Base-by-base conservation (phyloP, 2,329 filamentous ascomycete species). In the Venturia carpophila region DNA sequence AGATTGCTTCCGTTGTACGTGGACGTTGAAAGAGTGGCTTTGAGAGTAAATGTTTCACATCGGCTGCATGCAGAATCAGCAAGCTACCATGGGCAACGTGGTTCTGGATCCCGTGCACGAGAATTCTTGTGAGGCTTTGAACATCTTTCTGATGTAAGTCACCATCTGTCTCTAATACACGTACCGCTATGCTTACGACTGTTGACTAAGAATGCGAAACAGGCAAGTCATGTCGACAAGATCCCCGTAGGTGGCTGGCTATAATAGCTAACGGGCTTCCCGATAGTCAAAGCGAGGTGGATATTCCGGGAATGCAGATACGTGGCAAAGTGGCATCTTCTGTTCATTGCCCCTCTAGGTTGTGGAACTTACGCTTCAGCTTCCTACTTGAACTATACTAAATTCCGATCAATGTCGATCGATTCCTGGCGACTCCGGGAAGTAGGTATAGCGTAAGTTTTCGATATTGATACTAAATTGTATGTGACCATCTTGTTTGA, bases 1-100 rank as follows among this genome's bases (percentile, higher is more conserved):
- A 58, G 52, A 58, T 58, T 58, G 52, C 52, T 58, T 58, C 9
- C 30, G 37, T 58, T 58, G 52, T 58, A 21, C 27, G 30, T 4
- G 1, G 5, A 5, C 37, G 52, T 19, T 52, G 27, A 58, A 58
- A 58, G 52, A 37, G 27, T 19, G 52, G 34, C 52, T 58, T 58
- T 58, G 30, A 37, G 30, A 37, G 30, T 58, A 15, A 7, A 58
- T 58, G 30, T 37, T 58, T 39, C 19, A n/a, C 10, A n/a, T 37
- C 52, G 52, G 52, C 1, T 58, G 37, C 4, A n/a, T n/a, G 30
- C 52, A 58, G 9, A 37, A 34, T 37, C 30, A 58, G 30, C 27
- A 56, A 58, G 52, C 52, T 21, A 37, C 15, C 21, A 13, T 11
- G 3, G 52, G 10, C 17, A 58, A 58, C n/a, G 13, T 10, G 30